Evolutionary conservation across 768 basidiomycete genomes (phyloP), one percentile per base, ranked within the genome.

Genomic region (Exsudoporus frostii): DNA sequence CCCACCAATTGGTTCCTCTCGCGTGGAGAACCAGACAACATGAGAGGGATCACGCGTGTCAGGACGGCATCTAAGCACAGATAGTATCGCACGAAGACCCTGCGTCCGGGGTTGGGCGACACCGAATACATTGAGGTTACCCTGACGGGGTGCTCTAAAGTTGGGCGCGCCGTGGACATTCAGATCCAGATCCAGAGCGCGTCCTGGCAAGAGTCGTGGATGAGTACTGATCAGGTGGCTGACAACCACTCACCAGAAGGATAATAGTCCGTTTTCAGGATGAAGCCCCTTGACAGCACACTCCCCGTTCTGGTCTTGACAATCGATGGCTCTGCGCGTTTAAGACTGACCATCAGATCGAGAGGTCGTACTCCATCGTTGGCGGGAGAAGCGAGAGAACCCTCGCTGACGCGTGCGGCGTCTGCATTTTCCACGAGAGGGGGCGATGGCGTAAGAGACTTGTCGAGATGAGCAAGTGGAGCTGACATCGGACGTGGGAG

Each of bases 91-190:
- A 42, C 91, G 79, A 11, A 99, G 76, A 4, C 96, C 97, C 58
- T 92, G 89, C 1, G 90, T 85, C 2, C 95, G 90, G 13, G 97
- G 97, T 66, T 98, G 97, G 2, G 97, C 96, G 6, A 88, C 92
- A 14, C 96, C 97, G 65, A 89, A 98, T 2, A 99, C 92, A 59
- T 95, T 96, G 32, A 98, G 78, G 51, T 82, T 81, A 25, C 84
- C 86, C 44, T 84, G 79, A 46, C 84, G 79, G 9, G 93, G 88
- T 13, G 89, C 84, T 59, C 97, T 78, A 66, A 98, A 98, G 72
- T 98, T 98, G 4, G 96, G 94, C 17, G 96, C 96, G 32, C 97
- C 96, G 65, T 93, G 88, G 9, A 99, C 79, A 53, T 90, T 92
- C 25, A 98, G 78, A 63, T 96, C 92, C 2, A 98, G 80, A 66